Evolutionary conservation across 1,139 yeast species (phyloP), one percentile per base, ranked within the genome.

Genomic region (Geotrichum phurueaensis): DNA sequence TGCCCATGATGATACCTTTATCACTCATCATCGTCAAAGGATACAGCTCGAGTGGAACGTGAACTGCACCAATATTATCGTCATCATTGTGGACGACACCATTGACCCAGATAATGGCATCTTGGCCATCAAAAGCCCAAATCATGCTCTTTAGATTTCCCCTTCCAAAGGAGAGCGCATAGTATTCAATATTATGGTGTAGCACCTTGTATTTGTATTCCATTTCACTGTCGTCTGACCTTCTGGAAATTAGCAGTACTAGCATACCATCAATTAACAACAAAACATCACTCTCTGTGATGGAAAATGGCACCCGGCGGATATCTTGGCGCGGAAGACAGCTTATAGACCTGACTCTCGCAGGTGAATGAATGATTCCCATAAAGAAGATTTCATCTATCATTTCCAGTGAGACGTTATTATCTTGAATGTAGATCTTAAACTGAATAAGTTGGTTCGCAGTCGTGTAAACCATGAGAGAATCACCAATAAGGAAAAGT

Each of bases 121-220:
- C 71, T 18, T 67, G 65, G 4, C 81, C 81, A 60, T 76, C 78
- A 66, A 76, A 78, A 1, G 77, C 79, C 78, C 80, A 78, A 22
- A 75, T 60, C 66, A 67, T 62, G 63, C 67, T 64, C 49, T 61
- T 65, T 49, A 70, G 60, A 10, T 65, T 63, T 4, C 63, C 62
- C 10, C 58, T 55, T 3, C 65, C 65, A 27, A 65, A 60, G 1
- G 68, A 62, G 50, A 69, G 58, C n/a, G 66, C 61, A 55, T 66
- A 71, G 59, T 65, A 69, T 58, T 71, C 74, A 50, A 71, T 66
- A 36, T 67, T 65, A 45, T 68, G 61, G 59, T 71, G 73, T 51
- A 71, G 63, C 13, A 68, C 61, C 15, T 63, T 61, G 59, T 68
- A 69, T 10, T 62, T 52, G 55, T 67, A 68, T 20, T 59, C 61